Evolutionary conservation across 139 green algal genomes (phyloP).

Genomic region (Bryopsis sp.): DNA sequence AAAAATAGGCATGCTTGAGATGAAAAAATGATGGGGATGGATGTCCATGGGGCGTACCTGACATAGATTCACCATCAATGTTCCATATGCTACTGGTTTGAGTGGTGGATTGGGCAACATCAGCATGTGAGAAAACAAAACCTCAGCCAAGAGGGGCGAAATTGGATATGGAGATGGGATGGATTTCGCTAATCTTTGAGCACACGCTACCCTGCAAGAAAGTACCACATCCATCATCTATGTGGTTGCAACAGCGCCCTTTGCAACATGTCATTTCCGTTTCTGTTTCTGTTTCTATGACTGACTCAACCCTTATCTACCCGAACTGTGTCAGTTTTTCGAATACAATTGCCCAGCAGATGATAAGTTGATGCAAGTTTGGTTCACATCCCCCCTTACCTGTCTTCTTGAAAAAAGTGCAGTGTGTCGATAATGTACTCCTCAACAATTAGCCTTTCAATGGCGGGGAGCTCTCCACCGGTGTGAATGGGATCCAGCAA

Average conservation of each 20-base stretch:
- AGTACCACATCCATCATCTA: too few species aligned
- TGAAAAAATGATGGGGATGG: too few species aligned
- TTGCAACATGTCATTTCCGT: too few species aligned
- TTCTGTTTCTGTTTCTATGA: too few species aligned
- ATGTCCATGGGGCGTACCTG: too few species aligned
- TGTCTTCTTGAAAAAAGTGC: conserved; percentile 46
- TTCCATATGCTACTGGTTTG: conserved; percentile 68
- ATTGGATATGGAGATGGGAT: conserved; percentile 54
- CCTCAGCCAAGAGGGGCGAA: conserved; percentile 61
- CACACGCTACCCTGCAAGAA: background rate
- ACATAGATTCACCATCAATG: conserved; percentile 79
- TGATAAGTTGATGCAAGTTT: too few species aligned
- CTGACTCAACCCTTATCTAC: too few species aligned
- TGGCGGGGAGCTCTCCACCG: conserved; percentile 27
- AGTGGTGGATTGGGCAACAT: conserved; percentile 51
- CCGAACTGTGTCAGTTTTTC: too few species aligned
- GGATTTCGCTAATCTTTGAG: background rate
- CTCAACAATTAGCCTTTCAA: conserved; percentile 70
- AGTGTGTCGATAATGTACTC: conserved; percentile 76
- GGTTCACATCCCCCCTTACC: conserved; percentile 19
- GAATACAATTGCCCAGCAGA: too few species aligned
- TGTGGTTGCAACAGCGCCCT: too few species aligned
- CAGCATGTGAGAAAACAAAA: conserved; percentile 80
- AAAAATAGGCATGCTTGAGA: too few species aligned
- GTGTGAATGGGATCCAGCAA: conserved; percentile 56